A percentile compares a stretch with the other conserved stretches of the same genome.
Evolutionary conservation across 2,329 filamentous ascomycete species (phyloP).

Genomic region (Elsinoe perseae): DNA sequence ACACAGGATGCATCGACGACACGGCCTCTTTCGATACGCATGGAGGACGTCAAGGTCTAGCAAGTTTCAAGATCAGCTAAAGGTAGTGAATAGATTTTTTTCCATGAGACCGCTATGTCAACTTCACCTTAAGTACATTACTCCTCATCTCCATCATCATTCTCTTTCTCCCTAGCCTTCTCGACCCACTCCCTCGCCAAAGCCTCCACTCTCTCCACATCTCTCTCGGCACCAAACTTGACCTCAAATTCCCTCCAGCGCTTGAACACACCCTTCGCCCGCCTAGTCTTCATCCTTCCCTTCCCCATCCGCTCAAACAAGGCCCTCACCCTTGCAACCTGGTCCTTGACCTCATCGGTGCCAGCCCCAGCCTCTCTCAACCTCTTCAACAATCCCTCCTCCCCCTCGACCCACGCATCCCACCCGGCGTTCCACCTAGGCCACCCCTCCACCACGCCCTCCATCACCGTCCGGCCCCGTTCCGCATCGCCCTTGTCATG

Average conservation of each 20-base stretch:
- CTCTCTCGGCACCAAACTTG: conserved; percentile 58
- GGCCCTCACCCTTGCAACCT: conserved; percentile 48
- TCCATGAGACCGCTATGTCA: background rate
- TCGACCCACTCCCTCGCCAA: conserved; percentile 65
- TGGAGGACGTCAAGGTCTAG: background rate
- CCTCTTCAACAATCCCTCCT: conserved; percentile 50
- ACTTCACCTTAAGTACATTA: background rate
- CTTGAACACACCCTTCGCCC: conserved; percentile 83
- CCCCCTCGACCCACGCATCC: conserved; percentile 85
- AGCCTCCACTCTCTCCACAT: conserved; percentile 60
- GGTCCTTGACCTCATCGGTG: conserved; percentile 47
- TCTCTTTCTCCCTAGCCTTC: conserved; percentile 28
- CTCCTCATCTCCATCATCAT: conserved; percentile 7
- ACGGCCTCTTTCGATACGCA: background rate
- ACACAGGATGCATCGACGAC: background rate
- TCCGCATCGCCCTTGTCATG: conserved; percentile 76
- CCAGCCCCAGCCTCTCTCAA: conserved; percentile 27
- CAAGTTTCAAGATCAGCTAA: background rate
- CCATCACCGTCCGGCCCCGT: conserved; percentile 88
- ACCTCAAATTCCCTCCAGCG: conserved; percentile 88
- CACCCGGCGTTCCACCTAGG: conserved; percentile 88
- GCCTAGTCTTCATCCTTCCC: conserved; percentile 63
- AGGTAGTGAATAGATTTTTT: background rate
- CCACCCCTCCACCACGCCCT: conserved; percentile 73
- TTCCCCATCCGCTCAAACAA: conserved; percentile 73